Base-by-base conservation (phyloP, 164 flowering plant species). In the Protea cynaroides region DNA sequence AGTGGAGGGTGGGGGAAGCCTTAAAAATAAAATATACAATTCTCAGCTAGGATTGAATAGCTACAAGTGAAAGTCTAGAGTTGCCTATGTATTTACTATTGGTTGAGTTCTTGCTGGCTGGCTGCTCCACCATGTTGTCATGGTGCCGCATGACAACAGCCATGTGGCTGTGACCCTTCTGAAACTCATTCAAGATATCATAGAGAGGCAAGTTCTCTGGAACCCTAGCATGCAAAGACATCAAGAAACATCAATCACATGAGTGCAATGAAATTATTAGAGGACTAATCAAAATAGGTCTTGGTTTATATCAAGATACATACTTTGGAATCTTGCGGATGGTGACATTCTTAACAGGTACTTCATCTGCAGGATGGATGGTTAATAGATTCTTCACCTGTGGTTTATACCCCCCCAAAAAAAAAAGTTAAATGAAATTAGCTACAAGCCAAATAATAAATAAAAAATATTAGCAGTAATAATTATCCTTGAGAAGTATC, bases 91-190 rank as follows among this genome's bases (percentile, higher is more conserved):
- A 49, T 79, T 77, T 83, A 88, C 98, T 67, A 22, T 75, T 79
- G 38, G 54, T 71, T 63, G 66, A 47, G 57, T 56, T 74, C 52
- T 72, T 78, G 67, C 53, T 61, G 7, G 56, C 74, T 63, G 72
- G 62, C 59, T 74, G 66, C 58, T 58, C 79, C 53, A 17, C 56
- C n/a, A 53, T 56, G 65, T 78, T 76, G 66, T 66, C 62, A 56
- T 58, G 66, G 40, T 77, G 82, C 71, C 83, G 81, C 56, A 86
- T 76, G 65, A 95, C 97, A 74, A 87, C 92, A 70, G 99, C 97
- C 97, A 95, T 95, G 79, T 95, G 99, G 70, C 98, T 95, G 76
- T 88, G 94, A 44, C 98, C 98, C 79, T 95, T 95, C 78, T 95
- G 99, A 72, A 95, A 95, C 82, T 95, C 98, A 72, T 95, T 92